Percentiles rank a stretch among this genome's conserved stretches.
Evolutionary conservation across 2,329 filamentous ascomycete species (phyloP).

Genomic region (Aspergillus aculeatinus): DNA sequence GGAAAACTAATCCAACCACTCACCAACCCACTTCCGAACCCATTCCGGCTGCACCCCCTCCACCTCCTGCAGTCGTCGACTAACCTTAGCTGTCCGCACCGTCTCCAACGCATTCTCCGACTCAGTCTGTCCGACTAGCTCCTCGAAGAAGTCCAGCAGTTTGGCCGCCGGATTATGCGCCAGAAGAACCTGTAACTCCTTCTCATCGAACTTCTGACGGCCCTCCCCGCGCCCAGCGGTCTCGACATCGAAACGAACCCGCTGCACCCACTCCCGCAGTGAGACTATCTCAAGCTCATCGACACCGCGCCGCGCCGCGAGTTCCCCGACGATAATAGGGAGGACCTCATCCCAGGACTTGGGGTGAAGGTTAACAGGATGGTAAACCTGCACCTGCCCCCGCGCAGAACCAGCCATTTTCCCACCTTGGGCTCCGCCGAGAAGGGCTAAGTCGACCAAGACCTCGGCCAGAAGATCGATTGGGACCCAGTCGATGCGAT

Average conservation of each 20-base stretch:
- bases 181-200: slow-evolving; percentile 14
- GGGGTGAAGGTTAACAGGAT: slow-evolving; percentile 21
- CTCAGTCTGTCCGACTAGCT: slow-evolving; percentile 5
- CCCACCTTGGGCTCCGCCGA: neutral
- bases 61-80: slow-evolving; percentile 27
- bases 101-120: slow-evolving; percentile 20
- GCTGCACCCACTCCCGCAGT: slow-evolving; percentile 17
- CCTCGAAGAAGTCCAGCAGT: slow-evolving; percentile 33
- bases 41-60: slow-evolving; percentile 7
- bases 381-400: slow-evolving; percentile 11
- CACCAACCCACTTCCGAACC: no score
- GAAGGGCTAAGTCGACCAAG: slow-evolving; percentile 17
- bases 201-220: neutral
- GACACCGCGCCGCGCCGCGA: neutral
- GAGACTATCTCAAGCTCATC: slow-evolving; percentile 7
- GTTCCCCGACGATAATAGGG: neutral
- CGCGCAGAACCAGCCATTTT: neutral
- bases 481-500: slow-evolving; percentile 47
- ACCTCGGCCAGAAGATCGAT: slow-evolving; percentile 43
- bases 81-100: slow-evolving; percentile 18
- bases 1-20: no score
- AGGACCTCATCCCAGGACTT: slow-evolving; percentile 12
- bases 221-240: neutral
- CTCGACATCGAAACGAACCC: slow-evolving; percentile 16
- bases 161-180: slow-evolving; percentile 31